phyloP scores from a whole-genome alignment of 257 asterid genomes.

The Sherardia arvensis region DNA sequence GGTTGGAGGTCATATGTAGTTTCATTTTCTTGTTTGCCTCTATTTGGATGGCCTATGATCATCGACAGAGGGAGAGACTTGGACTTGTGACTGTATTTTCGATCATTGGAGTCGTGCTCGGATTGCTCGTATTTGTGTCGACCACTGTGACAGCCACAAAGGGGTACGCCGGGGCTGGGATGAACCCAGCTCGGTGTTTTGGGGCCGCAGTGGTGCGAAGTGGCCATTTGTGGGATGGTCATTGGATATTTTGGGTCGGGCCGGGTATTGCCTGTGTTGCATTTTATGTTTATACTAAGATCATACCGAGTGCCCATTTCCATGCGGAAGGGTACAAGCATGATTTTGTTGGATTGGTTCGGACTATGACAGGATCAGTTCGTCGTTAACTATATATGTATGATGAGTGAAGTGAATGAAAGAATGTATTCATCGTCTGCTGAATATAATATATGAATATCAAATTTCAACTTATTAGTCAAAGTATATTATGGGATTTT shows the following conservation, averaged over 20 bases:
- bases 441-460: no score
- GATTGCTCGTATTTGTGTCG: conserved; percentile 54
- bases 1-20: conserved; percentile 57
- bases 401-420: no score
- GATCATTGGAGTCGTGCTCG: conserved; percentile 46
- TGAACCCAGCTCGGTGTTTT: conserved; percentile 74
- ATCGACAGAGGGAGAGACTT: conserved; percentile 39
- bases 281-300: conserved; percentile 51
- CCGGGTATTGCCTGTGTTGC: conserved; percentile 46
- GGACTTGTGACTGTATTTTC: conserved; percentile 38
- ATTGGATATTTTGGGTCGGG: conserved; percentile 79
- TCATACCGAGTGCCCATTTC: conserved; percentile 58
- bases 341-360: conserved; percentile 38
- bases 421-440: no score
- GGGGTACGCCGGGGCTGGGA: conserved; percentile 67
- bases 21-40: conserved; percentile 56
- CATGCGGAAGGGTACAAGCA: conserved; percentile 43
- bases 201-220: conserved; percentile 72
- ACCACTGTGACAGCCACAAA: conserved; percentile 41
- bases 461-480: no score
- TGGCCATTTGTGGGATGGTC: conserved; percentile 69
- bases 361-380: conserved; percentile 16
- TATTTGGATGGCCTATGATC: conserved; percentile 77
- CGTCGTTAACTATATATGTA: background rate
- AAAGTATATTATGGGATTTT: no score